phyloP scores from a whole-genome alignment of 2,329 filamentous ascomycete genomes.

The Phaeophleospora eucalypticola region DNA sequence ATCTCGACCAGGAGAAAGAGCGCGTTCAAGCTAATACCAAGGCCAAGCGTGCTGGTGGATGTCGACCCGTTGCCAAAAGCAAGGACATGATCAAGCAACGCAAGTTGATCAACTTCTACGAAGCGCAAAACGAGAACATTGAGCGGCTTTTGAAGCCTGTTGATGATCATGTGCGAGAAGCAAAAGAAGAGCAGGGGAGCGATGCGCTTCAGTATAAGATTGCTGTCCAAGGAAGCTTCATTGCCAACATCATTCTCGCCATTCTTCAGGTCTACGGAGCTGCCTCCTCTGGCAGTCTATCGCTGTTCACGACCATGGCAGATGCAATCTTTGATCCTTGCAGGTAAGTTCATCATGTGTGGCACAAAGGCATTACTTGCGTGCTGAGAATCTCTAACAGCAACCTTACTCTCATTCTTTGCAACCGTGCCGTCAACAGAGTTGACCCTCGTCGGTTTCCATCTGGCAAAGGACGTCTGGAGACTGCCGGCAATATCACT shows the following conservation, averaged over 20 bases:
- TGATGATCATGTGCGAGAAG: constrained; percentile 80
- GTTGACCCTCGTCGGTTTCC: constrained; percentile 86
- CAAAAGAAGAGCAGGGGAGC: constrained; percentile 72
- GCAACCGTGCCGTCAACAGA: constrained; percentile 78
- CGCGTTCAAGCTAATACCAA: constrained; percentile 76
- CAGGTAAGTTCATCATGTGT: constrained; percentile 11
- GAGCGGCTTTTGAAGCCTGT: constrained; percentile 87
- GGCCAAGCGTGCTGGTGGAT: constrained; percentile 57
- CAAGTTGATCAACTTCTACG: constrained; percentile 77
- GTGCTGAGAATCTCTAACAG: constrained; percentile 52
- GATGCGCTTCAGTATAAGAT: constrained; percentile 75
- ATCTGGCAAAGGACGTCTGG: constrained; percentile 86
- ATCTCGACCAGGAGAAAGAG: constrained; percentile 66
- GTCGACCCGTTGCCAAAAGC: constrained; percentile 41
- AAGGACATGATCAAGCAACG: constrained; percentile 44
- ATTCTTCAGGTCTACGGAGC: constrained; percentile 85
- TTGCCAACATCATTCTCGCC: constrained; percentile 74
- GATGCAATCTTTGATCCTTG: constrained; percentile 83
- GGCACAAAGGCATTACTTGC: not conserved
- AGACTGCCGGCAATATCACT: constrained; percentile 91
- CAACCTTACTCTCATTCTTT: constrained; percentile 81
- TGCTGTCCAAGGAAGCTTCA: constrained; percentile 64
- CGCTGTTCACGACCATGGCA: constrained; percentile 95
- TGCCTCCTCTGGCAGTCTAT: constrained; percentile 80
- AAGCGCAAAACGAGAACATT: constrained; percentile 88